Base-by-base conservation (phyloP, 495 filamentous ascomycete species). In the Penicillium paxilli region DNA sequence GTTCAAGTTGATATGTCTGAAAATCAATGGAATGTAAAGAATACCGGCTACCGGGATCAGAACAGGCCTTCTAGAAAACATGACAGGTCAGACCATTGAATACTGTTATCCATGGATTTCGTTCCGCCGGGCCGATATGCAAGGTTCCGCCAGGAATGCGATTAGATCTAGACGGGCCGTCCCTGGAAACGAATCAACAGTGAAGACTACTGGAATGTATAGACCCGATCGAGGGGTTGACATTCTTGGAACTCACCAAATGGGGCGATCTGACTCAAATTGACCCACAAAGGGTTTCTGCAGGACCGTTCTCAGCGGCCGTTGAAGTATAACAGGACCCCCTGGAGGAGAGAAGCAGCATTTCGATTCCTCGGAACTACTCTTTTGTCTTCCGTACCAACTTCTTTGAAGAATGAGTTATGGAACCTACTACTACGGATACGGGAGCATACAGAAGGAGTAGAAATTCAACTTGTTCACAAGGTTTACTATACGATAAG, bases 181-280 rank as follows among this genome's bases (percentile, higher is more conserved):
- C 5, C 16, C 3, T 11, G 14, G 12, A 22, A 24, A 24, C 8
- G 5, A 9, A 32, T 51, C 11, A 33, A 51, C n/a, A 22, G 33
- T 16, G 40, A 37, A 46, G 23, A 55, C 42, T 8, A 51, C 54
- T 35, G 45, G 38, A 44, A 58, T 64, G 45, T 28, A 23, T 25
- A 20, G 17, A 23, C 44, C 63, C 60, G 55, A 61, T 64, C 54
- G 54, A 30, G 48, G 40, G 60, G 63, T 57, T 17, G 19, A n/a
- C 54, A 58, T 66, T 60, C 63, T 16, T 57, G 32, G n/a, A 24
- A 38, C 52, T 26, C 44, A 55, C 53, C 40, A 17, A 47, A 48
- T 24, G 28, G 44, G 17, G 22, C 37, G 47, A 49, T 52, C 48
- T 37, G 22, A 26, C 28, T 19, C 10, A 47, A 17, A 21, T 26